Evolutionary conservation across 257 asterid genomes (phyloP).

Genomic region (Ehretia macrophylla): DNA sequence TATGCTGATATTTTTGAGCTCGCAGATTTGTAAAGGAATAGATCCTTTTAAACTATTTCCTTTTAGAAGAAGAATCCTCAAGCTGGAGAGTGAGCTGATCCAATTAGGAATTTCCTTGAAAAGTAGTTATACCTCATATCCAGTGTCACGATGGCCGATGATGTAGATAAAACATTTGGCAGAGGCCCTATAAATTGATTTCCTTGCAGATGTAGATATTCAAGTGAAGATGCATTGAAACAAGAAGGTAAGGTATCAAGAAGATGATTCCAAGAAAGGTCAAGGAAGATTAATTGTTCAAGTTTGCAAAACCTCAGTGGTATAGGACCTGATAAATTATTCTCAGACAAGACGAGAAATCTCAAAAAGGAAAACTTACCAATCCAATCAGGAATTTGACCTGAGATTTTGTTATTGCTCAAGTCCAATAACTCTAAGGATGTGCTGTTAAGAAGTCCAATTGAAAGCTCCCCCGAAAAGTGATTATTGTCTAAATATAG

Average conservation of each 20-base stretch:
- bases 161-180: constrained; percentile 3
- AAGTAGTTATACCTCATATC: constrained; percentile 9
- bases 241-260: constrained; percentile 22
- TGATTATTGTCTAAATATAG: no score
- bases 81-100: constrained; percentile 8
- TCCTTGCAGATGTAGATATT: constrained; percentile 18
- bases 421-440: no score
- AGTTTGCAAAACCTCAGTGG: constrained; percentile 18
- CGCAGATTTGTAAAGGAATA: constrained; percentile 14
- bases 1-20: constrained; percentile 10
- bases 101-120: constrained; percentile 13
- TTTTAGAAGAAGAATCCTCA: constrained; percentile 9
- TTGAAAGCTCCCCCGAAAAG: no score
- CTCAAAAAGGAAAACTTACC: no score
- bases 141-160: constrained; percentile 24
- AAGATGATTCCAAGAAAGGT: constrained; percentile 17
- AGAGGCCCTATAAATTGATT: constrained; percentile 10
- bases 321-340: constrained; percentile 12
- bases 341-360: constrained; percentile 15
- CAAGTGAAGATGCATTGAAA: constrained; percentile 17
- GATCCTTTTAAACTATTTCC: constrained; percentile 14
- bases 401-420: no score
- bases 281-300: constrained; percentile 6
- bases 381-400: no score
- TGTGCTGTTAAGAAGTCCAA: no score